A percentile compares a stretch with the other conserved stretches of the same genome.
Conservation (phyloP, 768 basidiomycete genomes). For the Hericium erinaceus region DNA sequence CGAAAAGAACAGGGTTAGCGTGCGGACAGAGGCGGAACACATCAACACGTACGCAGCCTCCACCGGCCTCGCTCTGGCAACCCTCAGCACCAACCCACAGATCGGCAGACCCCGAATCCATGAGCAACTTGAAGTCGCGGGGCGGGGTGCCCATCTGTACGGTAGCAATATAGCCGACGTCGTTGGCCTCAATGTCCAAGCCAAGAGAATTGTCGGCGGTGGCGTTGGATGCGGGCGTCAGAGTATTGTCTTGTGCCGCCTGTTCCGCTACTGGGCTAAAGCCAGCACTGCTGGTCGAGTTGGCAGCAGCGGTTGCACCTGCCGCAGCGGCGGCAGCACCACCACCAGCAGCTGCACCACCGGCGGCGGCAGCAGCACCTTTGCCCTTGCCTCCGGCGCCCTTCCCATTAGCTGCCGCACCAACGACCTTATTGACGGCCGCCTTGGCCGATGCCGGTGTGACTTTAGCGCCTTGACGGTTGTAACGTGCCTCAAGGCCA, state of each 20-base stretch:
- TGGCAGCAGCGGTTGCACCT: neutral
- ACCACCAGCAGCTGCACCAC: neutral
- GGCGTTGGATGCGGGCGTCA: constrained; percentile 36
- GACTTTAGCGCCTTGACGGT: constrained; percentile 4
- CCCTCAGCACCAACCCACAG: constrained; percentile 31
- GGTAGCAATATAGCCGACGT: constrained; percentile 41
- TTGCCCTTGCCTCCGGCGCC: neutral
- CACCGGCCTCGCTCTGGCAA: constrained; percentile 24
- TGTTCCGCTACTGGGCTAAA: neutral
- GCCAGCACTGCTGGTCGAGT: neutral
- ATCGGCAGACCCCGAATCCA: constrained; percentile 41
- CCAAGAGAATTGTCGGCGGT: constrained; percentile 48
- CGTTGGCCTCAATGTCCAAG: constrained; percentile 56
- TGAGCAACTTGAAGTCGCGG: constrained; percentile 31
- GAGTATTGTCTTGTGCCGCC: neutral
- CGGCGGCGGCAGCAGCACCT: neutral
- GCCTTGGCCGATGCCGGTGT: neutral
- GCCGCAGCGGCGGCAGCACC: neutral
- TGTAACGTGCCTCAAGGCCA: constrained; percentile 10
- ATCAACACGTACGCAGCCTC: constrained; percentile 28
- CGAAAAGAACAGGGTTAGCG: no score
- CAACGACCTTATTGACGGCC: no score
- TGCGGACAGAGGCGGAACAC: neutral
- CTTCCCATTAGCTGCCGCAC: neutral
- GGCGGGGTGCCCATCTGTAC: constrained; percentile 37